phyloP scores from a whole-genome alignment of 2,329 filamentous ascomycete genomes.

The Penicillium hordei region DNA sequence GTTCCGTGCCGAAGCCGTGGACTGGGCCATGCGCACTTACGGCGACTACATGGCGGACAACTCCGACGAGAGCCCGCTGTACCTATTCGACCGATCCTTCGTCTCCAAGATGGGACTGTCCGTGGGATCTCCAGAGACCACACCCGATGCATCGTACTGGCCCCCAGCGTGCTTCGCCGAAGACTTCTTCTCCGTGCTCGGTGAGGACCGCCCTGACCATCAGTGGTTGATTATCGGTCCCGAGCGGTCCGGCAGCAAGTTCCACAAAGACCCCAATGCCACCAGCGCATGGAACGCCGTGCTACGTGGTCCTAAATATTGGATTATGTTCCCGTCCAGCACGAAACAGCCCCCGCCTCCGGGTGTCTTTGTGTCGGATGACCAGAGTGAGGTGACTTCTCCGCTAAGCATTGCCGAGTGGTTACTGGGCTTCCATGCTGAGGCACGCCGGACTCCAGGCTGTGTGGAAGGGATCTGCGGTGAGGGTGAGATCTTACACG shows the following conservation, averaged over 20 bases:
- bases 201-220: slow-evolving; percentile 75
- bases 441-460: slow-evolving; percentile 71
- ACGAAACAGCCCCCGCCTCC: slow-evolving; percentile 66
- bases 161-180: slow-evolving; percentile 80
- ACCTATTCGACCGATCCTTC: slow-evolving; percentile 86
- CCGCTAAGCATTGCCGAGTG: slow-evolving; percentile 97
- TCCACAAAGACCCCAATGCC: slow-evolving; percentile 78
- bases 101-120: slow-evolving; percentile 78
- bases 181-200: slow-evolving; percentile 80
- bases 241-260: slow-evolving; percentile 83
- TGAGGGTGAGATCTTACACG: slow-evolving; percentile 83
- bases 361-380: slow-evolving; percentile 83
- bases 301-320: slow-evolving; percentile 86
- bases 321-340: slow-evolving; percentile 93
- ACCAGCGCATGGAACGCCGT: slow-evolving; percentile 91
- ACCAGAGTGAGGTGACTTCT: slow-evolving; percentile 89
- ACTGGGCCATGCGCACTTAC: slow-evolving; percentile 85
- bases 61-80: slow-evolving; percentile 82
- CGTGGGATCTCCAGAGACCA: slow-evolving; percentile 49
- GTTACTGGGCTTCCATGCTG: slow-evolving; percentile 83
- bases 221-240: slow-evolving; percentile 93
- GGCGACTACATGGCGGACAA: slow-evolving; percentile 76
- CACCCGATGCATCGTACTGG: slow-evolving; percentile 65
- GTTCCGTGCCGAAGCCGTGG: slow-evolving; percentile 89
- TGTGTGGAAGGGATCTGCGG: slow-evolving; percentile 83